Conservation (phyloP, 2,329 filamentous ascomycete genomes). For the Aspergillus sclerotialis region DNA sequence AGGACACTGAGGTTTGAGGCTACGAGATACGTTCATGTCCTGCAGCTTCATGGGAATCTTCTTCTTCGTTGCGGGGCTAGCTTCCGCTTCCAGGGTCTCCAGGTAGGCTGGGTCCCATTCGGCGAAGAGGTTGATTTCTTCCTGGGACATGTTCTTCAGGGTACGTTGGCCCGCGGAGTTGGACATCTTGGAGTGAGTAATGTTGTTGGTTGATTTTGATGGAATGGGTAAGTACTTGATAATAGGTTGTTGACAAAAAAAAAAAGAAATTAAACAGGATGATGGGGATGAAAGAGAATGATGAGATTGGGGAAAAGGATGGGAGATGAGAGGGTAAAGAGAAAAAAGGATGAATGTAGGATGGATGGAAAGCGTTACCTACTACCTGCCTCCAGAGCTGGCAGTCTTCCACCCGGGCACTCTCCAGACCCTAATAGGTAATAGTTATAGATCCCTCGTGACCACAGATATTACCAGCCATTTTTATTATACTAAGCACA, state of each 20-base stretch:
- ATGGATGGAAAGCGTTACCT: too few relatives aligned
- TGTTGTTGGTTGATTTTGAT: background rate
- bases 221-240: background rate
- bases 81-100: background rate
- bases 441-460: too few relatives aligned
- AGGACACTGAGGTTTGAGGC: slow-evolving; percentile 5
- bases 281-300: too few relatives aligned
- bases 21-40: background rate
- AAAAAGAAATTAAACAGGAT: too few relatives aligned
- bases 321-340: background rate
- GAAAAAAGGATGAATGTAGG: background rate
- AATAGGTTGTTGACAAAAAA: too few relatives aligned
- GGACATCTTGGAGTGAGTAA: slow-evolving; percentile 1
- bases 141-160: slow-evolving; percentile 7
- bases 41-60: too few relatives aligned
- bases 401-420: too few relatives aligned
- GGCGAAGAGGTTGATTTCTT: slow-evolving; percentile 7
- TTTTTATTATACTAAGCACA: too few relatives aligned
- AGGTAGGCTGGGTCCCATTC: slow-evolving; percentile 9
- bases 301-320: background rate
- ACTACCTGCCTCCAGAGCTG: too few relatives aligned
- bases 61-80: too few relatives aligned
- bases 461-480: too few relatives aligned
- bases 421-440: too few relatives aligned
- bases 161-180: slow-evolving; percentile 4